Base-by-base conservation (phyloP, 805 yeast species). In the Debaryomyces prosopidis region DNA sequence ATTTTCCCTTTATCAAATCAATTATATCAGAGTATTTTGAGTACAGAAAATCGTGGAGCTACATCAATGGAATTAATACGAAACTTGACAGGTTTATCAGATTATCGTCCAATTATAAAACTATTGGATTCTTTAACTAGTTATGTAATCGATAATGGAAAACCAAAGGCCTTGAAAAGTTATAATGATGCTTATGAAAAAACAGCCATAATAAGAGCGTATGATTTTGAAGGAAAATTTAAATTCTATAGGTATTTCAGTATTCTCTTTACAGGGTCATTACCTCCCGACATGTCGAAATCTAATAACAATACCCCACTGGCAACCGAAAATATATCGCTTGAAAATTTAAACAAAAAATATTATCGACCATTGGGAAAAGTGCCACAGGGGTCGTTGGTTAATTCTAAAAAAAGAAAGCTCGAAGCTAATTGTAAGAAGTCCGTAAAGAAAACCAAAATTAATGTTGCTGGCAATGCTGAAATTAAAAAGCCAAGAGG, bases 141-240 rank as follows among this genome's bases (percentile, higher is more conserved):
- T 15, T 68, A 59, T 42, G 58, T 59, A 16, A 57, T 59, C 33
- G 73, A 71, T 42, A 53, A 58, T 12, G 55, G 59, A 15, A 46
- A 52, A 10, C 41, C 60, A n/a, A 59, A 62, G 38, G 60, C 63
- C 4, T 46, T 57, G 23, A 66, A 62, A 41, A 53, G 50, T 14
- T 59, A 58, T 39, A 45, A 50, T 4, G 72, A 68, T 44, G 57
- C 59, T 10, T 64, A 64, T 44, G 59, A 55, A n/a, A 53, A 60
- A 3, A 14, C 42, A 9, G 42, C 56, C 3, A 67, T 89, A 10
- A 74, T 85, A 0, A 74, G 86, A 49, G 82, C 84, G 14, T 80
- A 81, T 47, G 95, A 87, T 57, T 82, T 81, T 52, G 82, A 81
- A 47, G 95, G 96, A 0, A 82, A 89, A 51, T 73, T 76, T 46